phyloP scores from a whole-genome alignment of 2,329 filamentous ascomycete species.

The Chrysoporthe cubensis region DNA sequence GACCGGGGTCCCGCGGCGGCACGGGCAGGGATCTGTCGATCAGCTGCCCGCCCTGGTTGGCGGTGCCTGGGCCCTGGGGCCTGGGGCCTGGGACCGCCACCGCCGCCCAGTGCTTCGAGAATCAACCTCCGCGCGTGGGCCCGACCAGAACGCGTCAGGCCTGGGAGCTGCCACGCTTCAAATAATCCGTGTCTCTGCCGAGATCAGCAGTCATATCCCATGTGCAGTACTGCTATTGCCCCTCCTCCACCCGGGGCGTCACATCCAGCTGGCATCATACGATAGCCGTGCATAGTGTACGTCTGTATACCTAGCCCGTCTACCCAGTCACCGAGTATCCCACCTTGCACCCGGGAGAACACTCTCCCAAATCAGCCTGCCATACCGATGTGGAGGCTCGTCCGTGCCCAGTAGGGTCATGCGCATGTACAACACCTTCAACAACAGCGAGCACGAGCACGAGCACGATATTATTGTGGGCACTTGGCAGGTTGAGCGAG shows the following conservation, averaged over 20 bases:
- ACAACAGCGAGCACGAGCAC: not conserved
- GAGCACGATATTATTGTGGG: not conserved
- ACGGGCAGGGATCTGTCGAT: not conserved
- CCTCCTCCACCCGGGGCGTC: not conserved
- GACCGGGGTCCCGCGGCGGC: not conserved
- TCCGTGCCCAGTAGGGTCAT: not conserved
- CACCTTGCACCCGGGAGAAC: too few relatives aligned
- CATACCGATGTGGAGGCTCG: not conserved
- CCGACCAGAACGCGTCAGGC: not conserved
- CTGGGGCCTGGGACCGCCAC: not conserved
- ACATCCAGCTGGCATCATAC: not conserved
- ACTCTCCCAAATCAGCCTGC: too few relatives aligned
- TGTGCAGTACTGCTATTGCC: too few relatives aligned
- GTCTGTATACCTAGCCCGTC: too few relatives aligned
- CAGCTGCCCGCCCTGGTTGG: not conserved
- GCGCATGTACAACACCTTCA: not conserved
- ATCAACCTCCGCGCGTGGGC: not conserved
- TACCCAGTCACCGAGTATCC: too few relatives aligned
- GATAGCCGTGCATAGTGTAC: too few relatives aligned
- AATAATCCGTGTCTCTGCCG: not conserved
- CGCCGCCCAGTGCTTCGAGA: not conserved
- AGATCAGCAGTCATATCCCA: not conserved
- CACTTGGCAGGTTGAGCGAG: conserved; percentile 14
- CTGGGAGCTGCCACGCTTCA: not conserved
- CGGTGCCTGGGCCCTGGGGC: too few relatives aligned